Percentiles rank a stretch among this genome's conserved stretches.
Conservation (phyloP, 2,329 filamentous ascomycete species). For the Helotiales sp. region DNA sequence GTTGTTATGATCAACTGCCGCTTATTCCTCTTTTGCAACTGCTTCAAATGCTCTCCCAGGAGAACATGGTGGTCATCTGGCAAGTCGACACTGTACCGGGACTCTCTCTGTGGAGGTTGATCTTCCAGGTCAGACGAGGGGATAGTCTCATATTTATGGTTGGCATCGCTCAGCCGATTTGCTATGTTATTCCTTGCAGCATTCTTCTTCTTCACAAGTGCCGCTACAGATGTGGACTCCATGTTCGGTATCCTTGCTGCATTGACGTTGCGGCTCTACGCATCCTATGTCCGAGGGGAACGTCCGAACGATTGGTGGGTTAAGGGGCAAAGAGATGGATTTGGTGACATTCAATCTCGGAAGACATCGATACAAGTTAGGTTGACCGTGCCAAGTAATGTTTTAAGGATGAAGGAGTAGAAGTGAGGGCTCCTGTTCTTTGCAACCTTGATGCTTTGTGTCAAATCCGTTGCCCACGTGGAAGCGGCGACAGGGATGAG, state of each 20-base stretch:
- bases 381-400: neutral
- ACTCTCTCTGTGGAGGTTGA: neutral
- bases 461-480: conserved; percentile 16
- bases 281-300: no score
- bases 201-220: conserved; percentile 5
- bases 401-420: neutral
- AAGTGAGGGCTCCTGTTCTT: neutral
- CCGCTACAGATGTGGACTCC: conserved; percentile 12
- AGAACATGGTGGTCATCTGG: conserved; percentile 10
- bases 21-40: conserved; percentile 22
- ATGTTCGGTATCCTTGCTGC: conserved; percentile 11
- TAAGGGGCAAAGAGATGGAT: conserved; percentile 1
- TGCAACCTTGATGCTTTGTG: neutral
- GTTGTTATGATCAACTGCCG: conserved; percentile 16
- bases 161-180: neutral
- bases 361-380: conserved; percentile 7
- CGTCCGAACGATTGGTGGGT: conserved; percentile 1
- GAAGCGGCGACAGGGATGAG: neutral
- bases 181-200: conserved; percentile 1
- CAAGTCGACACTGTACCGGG: conserved; percentile 6
- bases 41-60: conserved; percentile 20
- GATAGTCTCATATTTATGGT: conserved; percentile 27
- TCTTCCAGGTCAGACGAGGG: conserved; percentile 5
- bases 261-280: neutral
- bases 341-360: conserved; percentile 4